Evolutionary conservation across 129 eudicot species (phyloP), one percentile per base, ranked within the genome.

Genomic region (Smallanthus sonchifolius): DNA sequence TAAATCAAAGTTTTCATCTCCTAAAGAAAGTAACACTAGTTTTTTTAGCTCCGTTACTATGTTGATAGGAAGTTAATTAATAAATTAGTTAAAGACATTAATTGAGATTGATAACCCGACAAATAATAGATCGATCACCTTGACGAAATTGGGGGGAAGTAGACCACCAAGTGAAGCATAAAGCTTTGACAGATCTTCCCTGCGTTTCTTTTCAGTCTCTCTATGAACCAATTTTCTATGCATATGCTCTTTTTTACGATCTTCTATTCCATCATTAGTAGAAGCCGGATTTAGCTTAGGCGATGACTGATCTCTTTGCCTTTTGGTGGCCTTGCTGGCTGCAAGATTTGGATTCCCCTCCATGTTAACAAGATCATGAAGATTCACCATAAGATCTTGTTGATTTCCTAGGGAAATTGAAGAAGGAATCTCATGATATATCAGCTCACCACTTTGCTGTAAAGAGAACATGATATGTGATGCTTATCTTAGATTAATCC

Each of bases 151-250:
- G 10, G 81, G 86, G 20, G 96, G 96, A 36, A 89, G 92, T 37
- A 89, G 78, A 45, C 83, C 79, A 14, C 92, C 67, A 60, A 90
- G 90, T 19, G 90, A 90, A 5, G 85, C 83, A 60, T 83, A 85
- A 51, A 85, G 88, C 16, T 75, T 76, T 19, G 90, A 74, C 89
- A 89, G 87, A 65, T 89, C 96, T 73, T 84, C 90, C 59, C 96
- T 80, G 32, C 92, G 83, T 39, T 76, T 85, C 56, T 86, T 70
- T 77, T 90, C 96, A 14, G 83, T 76, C 61, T 85, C 85, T 73
- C 92, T 75, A 67, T 85, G 96, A 37, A 52, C 73, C 82, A 76
- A 34, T 60, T 68, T 76, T 70, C 68, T 82, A 55, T 84, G 82
- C 48, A 54, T 51, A 20, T 34, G 20, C 20, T 82, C 69, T 51